phyloP scores from a whole-genome alignment of 208 protist species.

The Angomonas deanei region DNA sequence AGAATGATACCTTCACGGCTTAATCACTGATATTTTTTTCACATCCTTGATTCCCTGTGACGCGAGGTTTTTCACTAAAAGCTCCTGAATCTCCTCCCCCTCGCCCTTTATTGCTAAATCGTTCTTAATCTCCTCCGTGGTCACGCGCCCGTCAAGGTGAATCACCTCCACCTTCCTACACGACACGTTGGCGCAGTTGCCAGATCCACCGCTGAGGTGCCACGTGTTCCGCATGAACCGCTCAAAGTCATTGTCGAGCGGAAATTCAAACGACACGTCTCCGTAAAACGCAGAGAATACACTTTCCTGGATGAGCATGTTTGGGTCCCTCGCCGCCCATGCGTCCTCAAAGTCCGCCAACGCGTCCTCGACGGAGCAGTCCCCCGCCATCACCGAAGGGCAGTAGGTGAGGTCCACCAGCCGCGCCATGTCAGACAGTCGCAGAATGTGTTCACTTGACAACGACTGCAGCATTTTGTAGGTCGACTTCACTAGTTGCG shows the following conservation, averaged over 20 bases:
- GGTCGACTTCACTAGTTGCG: slow-evolving; percentile 48
- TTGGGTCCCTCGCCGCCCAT: slow-evolving; percentile 39
- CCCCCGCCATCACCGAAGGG: slow-evolving; percentile 30
- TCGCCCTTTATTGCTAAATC: slow-evolving; percentile 66
- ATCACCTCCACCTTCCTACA: slow-evolving; percentile 81
- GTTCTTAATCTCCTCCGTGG: slow-evolving; percentile 77
- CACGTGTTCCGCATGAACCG: slow-evolving; percentile 79
- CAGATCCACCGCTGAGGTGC: slow-evolving; percentile 87
- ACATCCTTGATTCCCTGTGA: slow-evolving; percentile 86
- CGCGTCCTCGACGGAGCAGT: slow-evolving; percentile 33
- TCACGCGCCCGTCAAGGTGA: slow-evolving; percentile 77
- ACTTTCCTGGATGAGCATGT: slow-evolving; percentile 38
- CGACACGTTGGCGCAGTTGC: slow-evolving; percentile 72
- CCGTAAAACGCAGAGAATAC: slow-evolving; percentile 68
- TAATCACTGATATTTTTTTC: slow-evolving; percentile 41
- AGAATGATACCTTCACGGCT: slow-evolving; percentile 4
- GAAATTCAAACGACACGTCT: slow-evolving; percentile 75
- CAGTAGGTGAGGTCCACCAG: slow-evolving; percentile 65
- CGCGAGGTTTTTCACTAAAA: slow-evolving; percentile 58
- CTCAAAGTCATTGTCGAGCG: slow-evolving; percentile 78
- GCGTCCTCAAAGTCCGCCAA: slow-evolving; percentile 45
- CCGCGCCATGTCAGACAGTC: slow-evolving; percentile 31
- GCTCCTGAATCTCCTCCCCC: slow-evolving; percentile 33
- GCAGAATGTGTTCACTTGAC: slow-evolving; percentile 36
- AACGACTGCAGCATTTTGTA: slow-evolving; percentile 62